Base-by-base conservation (phyloP, 148 eudicot species). In the Polygonum maritimum region DNA sequence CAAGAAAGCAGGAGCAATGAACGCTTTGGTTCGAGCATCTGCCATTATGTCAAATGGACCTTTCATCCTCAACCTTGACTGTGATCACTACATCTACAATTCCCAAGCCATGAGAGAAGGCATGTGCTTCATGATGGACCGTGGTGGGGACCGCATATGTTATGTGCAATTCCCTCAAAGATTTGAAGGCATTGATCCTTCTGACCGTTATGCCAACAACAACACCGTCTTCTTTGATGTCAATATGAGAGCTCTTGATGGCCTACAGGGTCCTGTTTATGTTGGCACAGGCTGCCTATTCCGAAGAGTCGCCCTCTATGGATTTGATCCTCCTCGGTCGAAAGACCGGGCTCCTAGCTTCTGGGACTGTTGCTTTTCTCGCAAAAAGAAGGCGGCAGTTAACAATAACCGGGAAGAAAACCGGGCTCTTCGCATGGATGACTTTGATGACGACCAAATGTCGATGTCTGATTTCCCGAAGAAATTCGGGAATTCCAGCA, bases 1-100 rank as follows among this genome's bases (percentile, higher is more conserved):
- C 82, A 93, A 93, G 87, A 93, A 93, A 79, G 98, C 98, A 36
- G 98, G 98, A 49, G 98, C 98, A 74, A 93, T 93, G 98, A 93
- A 93, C 76, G 96, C 96, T 78, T 81, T 93, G 71, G 96, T 93
- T 63, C 84, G 98, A 70, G 92, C 96, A 67, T 91, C 98, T 4
- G 98, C 98, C 54, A 87, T 93, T 80, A 93, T 93, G 98, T 93
- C 98, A 55, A 93, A 93, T 75, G 96, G 93, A 44, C 88, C 96
- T 12, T 91, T 91, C 74, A 89, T 91, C 74, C 96, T 91, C 78
- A 91, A 91, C 79, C 83, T 91, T 57, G 96, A 91, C 62, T 91
- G 96, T 80, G 96, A 91, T 73, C 96, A 91, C 80, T 93, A 93
- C 76, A 89, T 93, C 77, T 93, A 93, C 82, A 87, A 93, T 80